These are phyloP conservation scores for Tricladium varicosporioides DNA, from an alignment of 2,329 filamentous ascomycete species.

Conservation along the genomic window DNA sequence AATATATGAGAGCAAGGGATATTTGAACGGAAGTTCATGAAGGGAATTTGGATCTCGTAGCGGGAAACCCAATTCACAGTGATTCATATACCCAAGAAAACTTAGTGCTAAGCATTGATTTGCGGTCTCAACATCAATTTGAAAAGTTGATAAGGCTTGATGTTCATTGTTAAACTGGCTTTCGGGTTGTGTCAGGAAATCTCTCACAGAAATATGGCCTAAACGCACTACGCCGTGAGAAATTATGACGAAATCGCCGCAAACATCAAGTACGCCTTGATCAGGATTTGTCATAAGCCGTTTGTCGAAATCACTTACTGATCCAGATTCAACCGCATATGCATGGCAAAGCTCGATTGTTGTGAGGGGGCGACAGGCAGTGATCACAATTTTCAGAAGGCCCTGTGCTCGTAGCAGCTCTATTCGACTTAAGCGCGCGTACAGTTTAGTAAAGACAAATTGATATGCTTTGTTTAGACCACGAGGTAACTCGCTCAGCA, in stretches of 20 bases:
- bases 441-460: neutral
- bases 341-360: conserved; percentile 1
- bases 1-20: neutral
- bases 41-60: neutral
- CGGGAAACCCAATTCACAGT: neutral
- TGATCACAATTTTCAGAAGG: neutral
- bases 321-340: neutral
- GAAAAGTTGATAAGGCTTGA: neutral
- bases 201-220: conserved; percentile 2
- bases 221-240: neutral
- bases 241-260: conserved; percentile 4
- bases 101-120: neutral
- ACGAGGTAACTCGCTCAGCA: neutral
- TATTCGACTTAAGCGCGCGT: neutral
- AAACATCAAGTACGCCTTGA: neutral
- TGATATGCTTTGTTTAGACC: neutral
- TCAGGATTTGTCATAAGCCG: neutral
- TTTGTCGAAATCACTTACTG: neutral
- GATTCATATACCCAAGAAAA: neutral
- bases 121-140: neutral
- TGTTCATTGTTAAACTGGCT: neutral
- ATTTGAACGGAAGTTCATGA: neutral
- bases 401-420: neutral
- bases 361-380: neutral
- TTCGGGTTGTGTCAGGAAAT: conserved; percentile 1